Evolutionary conservation across 2,329 filamentous ascomycete genomes (phyloP).

Genomic region (Stemphylium lycopersici): DNA sequence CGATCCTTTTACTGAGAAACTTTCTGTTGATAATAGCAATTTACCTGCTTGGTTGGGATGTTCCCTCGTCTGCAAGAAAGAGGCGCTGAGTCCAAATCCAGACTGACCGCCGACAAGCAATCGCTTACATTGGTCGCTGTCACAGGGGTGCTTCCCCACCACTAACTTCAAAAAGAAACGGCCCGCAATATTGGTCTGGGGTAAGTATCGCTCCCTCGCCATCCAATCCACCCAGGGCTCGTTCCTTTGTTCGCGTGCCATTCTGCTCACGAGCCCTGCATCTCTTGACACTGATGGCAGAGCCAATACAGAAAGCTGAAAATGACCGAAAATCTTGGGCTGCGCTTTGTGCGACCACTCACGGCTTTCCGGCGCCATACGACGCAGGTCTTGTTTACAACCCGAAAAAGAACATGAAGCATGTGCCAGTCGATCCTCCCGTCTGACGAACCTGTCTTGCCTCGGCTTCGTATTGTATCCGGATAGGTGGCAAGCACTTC

Average conservation of each 20-base stretch:
- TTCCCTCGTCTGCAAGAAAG: conserved; percentile 17
- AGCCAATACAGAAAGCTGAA: conserved; percentile 14
- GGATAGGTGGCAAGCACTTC: conserved; percentile 40
- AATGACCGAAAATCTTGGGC: conserved; percentile 10
- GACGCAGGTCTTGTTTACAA: conserved; percentile 4
- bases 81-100: conserved; percentile 21
- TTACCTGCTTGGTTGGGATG: conserved; percentile 22
- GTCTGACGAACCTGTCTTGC: conserved; percentile 16
- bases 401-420: conserved; percentile 14
- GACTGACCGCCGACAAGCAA: conserved; percentile 18
- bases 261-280: conserved; percentile 3
- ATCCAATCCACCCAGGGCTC: conserved; percentile 11
- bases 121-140: conserved; percentile 22
- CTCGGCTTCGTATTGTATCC: conserved; percentile 25
- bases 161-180: conserved; percentile 10
- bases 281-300: conserved; percentile 9
- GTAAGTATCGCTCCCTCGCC: conserved; percentile 10
- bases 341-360: conserved; percentile 17
- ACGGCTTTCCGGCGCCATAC: conserved; percentile 12
- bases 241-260: conserved; percentile 18
- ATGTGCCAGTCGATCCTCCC: conserved; percentile 26
- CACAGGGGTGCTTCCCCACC: conserved; percentile 11
- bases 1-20: conserved; percentile 16
- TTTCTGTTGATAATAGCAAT: conserved; percentile 18
- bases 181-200: conserved; percentile 10